Percentiles rank a stretch among this genome's conserved stretches.
phyloP scores from a whole-genome alignment of 257 asterid genomes.

The Gentiana dahurica region DNA sequence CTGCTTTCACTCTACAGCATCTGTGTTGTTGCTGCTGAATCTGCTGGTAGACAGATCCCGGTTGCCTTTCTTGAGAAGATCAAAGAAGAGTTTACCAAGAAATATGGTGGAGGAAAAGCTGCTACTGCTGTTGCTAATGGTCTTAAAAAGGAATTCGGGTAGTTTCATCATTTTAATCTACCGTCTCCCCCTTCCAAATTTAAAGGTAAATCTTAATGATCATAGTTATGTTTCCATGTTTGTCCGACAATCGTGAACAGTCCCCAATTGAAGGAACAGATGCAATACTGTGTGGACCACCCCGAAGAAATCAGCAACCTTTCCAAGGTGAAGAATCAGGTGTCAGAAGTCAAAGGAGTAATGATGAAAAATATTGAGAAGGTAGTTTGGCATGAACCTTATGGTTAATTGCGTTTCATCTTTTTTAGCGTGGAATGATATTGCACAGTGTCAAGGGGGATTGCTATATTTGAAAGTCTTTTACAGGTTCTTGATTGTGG shows the following conservation, averaged over 20 bases:
- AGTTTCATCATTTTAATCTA: slow-evolving; percentile 2
- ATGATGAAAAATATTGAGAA: slow-evolving; percentile 98
- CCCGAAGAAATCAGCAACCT: slow-evolving; percentile 92
- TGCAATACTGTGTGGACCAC: slow-evolving; percentile 92
- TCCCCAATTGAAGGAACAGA: slow-evolving; percentile 91
- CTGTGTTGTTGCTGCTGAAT: slow-evolving; percentile 90
- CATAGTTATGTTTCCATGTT: neutral
- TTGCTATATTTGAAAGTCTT: slow-evolving; percentile 4
- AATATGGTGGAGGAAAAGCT: slow-evolving; percentile 90
- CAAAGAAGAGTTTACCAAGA: slow-evolving; percentile 83
- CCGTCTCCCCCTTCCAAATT: neutral
- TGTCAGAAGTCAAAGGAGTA: slow-evolving; percentile 93
- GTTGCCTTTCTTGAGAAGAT: slow-evolving; percentile 77
- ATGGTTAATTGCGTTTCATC: neutral
- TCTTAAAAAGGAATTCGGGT: slow-evolving; percentile 87
- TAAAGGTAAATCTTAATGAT: neutral
- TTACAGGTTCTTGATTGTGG: slow-evolving; percentile 93
- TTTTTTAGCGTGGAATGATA: neutral
- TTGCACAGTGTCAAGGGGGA: neutral
- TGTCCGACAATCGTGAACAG: slow-evolving; percentile 18
- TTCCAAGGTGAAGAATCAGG: slow-evolving; percentile 90
- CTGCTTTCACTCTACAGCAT: slow-evolving; percentile 42
- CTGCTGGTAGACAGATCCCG: slow-evolving; percentile 84
- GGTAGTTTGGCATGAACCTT: slow-evolving; percentile 20
- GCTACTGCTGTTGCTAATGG: slow-evolving; percentile 85